These are phyloP conservation scores for Craterostigma plantagineum DNA, from an alignment of 257 asterid species.

Conservation along the genomic window DNA sequence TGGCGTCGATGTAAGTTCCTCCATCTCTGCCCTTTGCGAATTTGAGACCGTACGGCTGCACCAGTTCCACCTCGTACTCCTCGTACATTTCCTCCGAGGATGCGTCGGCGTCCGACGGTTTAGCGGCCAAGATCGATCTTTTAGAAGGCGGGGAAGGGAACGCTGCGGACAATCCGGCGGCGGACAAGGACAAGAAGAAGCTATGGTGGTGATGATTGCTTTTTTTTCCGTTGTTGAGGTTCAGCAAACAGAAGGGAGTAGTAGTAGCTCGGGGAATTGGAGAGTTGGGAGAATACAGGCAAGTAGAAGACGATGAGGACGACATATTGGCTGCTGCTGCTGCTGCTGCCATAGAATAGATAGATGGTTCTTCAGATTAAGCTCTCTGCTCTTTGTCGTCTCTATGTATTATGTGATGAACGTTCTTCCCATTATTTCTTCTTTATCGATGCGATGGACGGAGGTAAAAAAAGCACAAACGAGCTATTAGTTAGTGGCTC, in stretches of 20 bases:
- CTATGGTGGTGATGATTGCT: conserved; percentile 9
- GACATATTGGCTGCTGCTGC: not conserved
- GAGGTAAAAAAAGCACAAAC: too few relatives aligned
- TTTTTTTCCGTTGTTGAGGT: conserved; percentile 17
- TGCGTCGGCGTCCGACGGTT: conserved; percentile 6
- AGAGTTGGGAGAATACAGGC: conserved; percentile 34
- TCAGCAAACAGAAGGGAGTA: conserved; percentile 20
- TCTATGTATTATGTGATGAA: too few relatives aligned
- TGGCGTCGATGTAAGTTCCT: conserved; percentile 88
- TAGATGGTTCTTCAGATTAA: too few relatives aligned
- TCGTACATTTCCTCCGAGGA: conserved; percentile 22
- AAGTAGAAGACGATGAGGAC: conserved; percentile 36
- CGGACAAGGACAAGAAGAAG: conserved; percentile 14
- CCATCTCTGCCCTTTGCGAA: conserved; percentile 85
- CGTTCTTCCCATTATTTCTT: too few relatives aligned
- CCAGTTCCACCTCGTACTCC: conserved; percentile 67
- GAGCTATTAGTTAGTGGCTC: too few relatives aligned
- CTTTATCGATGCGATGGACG: too few relatives aligned
- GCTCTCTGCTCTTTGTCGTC: too few relatives aligned
- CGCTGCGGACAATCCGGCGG: conserved; percentile 10
- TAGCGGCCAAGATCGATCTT: conserved; percentile 32
- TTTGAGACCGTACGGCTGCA: conserved; percentile 62
- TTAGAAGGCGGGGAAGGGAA: conserved; percentile 13
- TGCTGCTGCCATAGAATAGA: too few relatives aligned
- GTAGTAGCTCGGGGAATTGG: conserved; percentile 13